phyloP scores from a whole-genome alignment of 441 rosid genomes.

The Mallotus japonicus region DNA sequence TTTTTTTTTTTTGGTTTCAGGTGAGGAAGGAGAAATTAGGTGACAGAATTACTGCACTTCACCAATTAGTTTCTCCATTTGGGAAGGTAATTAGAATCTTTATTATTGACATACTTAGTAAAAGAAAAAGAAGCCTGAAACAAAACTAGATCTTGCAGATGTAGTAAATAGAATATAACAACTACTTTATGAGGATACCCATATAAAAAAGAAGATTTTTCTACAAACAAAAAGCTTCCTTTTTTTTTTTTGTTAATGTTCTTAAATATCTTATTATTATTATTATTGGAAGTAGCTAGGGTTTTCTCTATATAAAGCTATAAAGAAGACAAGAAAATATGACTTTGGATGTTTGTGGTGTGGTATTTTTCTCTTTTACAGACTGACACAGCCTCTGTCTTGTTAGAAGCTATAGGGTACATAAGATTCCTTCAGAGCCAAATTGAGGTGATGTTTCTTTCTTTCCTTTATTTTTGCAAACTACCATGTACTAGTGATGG shows the following conservation, averaged over 20 bases:
- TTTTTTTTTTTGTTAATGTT: background rate
- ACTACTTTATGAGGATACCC: constrained; percentile 5
- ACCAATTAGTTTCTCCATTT: constrained; percentile 98
- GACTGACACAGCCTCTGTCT: constrained; percentile 99
- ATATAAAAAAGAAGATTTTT: constrained; percentile 16
- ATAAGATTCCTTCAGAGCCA: constrained; percentile 99
- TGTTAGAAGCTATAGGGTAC: constrained; percentile 96
- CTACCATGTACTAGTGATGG: constrained; percentile 34
- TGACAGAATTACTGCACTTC: constrained; percentile 89
- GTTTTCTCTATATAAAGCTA: background rate
- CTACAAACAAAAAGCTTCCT: constrained; percentile 15
- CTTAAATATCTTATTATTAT: background rate
- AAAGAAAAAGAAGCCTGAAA: background rate
- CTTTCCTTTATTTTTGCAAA: constrained; percentile 29
- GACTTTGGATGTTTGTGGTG: constrained; percentile 53
- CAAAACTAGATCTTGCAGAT: constrained; percentile 3
- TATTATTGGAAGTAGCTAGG: background rate
- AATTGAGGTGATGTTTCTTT: constrained; percentile 80
- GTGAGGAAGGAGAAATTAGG: constrained; percentile 96
- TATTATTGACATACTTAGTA: background rate
- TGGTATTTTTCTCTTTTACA: constrained; percentile 55
- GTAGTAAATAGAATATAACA: constrained; percentile 4
- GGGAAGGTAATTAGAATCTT: constrained; percentile 64
- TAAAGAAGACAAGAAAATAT: constrained; percentile 35
- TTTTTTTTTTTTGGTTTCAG: constrained; percentile 31